Evolutionary conservation across 1,139 yeast species (phyloP).

Genomic region (Taphrina confusa): DNA sequence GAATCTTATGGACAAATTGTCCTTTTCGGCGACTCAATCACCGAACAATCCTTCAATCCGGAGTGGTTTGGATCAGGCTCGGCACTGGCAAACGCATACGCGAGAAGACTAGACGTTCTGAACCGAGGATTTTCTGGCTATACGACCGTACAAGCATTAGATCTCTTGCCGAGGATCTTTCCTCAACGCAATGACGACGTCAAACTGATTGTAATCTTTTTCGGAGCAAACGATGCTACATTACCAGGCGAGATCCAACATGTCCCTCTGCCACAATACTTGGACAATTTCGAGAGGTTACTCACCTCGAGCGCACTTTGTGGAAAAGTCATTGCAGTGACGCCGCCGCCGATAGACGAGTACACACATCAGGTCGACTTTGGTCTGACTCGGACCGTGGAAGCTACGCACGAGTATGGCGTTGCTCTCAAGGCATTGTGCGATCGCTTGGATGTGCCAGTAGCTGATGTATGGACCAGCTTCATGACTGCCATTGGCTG

Average conservation of each 20-base stretch:
- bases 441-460: slow-evolving; percentile 51
- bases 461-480: slow-evolving; percentile 56
- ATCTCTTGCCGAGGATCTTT: slow-evolving; percentile 19
- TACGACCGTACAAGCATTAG: slow-evolving; percentile 21
- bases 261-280: slow-evolving; percentile 16
- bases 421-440: slow-evolving; percentile 56
- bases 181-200: slow-evolving; percentile 40
- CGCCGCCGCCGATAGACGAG: slow-evolving; percentile 66
- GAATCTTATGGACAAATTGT: slow-evolving; percentile 32
- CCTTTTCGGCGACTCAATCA: slow-evolving; percentile 34
- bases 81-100: slow-evolving; percentile 22
- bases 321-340: slow-evolving; percentile 54
- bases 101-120: slow-evolving; percentile 23
- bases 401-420: slow-evolving; percentile 53
- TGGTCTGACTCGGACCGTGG: slow-evolving; percentile 46
- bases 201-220: slow-evolving; percentile 59
- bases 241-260: slow-evolving; percentile 29
- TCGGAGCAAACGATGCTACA: slow-evolving; percentile 76
- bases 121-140: slow-evolving; percentile 34
- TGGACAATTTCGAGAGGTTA: background rate
- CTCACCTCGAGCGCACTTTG: background rate
- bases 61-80: slow-evolving; percentile 24
- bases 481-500: slow-evolving; percentile 46
- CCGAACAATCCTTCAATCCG: slow-evolving; percentile 25
- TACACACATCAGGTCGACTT: slow-evolving; percentile 39